Evolutionary conservation across 208 protist genomes (phyloP), one percentile per base, ranked within the genome.

Genomic region (Crithidia brevicula): DNA sequence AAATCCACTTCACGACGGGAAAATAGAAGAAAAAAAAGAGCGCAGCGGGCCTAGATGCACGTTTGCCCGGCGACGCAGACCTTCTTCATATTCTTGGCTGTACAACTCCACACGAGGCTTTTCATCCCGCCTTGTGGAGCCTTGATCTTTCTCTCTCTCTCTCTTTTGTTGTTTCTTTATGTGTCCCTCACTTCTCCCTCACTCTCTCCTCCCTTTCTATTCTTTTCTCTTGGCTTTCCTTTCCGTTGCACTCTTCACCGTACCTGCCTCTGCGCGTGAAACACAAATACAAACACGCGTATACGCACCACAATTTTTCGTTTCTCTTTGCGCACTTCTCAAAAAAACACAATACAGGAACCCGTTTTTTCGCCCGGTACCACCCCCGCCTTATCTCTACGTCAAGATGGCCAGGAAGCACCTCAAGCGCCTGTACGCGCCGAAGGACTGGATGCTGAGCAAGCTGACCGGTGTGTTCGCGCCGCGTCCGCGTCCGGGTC

Each of bases 391-490:
- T 36, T 20, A 27, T 10, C 8, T 51, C 23, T 40, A 40, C 36
- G 36, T 69, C 20, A 89, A 78, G 36, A 94, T 95, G 89, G 97
- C 98, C 67, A 99, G 99, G 92, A 99, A 99, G 81, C 99, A 99
- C 93, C 80, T 99, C 56, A 99, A 99, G 95, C 96, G 99, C 79
- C 81, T 99, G 50, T 95, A 90, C 79, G 99, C 99, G 52, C 99
- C 99, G 63, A 94, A 93, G 68, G 97, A 99, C 86, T 99, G 99
- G 99, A 99, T 99, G 98, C 89, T 99, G 49, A 97, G 97, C 90
- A 99, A 99, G 91, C 91, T 99, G 60, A 93, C 94, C 58, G 99
- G 99, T 68, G 86, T 97, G 56, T 99, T 90, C 58, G 98, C 99
- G 11, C 99, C 99, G 61, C 88, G 92, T 62, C 98, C 98, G 31